Evolutionary conservation across 768 basidiomycete genomes (phyloP).

Genomic region (Lactarius hengduanensis): DNA sequence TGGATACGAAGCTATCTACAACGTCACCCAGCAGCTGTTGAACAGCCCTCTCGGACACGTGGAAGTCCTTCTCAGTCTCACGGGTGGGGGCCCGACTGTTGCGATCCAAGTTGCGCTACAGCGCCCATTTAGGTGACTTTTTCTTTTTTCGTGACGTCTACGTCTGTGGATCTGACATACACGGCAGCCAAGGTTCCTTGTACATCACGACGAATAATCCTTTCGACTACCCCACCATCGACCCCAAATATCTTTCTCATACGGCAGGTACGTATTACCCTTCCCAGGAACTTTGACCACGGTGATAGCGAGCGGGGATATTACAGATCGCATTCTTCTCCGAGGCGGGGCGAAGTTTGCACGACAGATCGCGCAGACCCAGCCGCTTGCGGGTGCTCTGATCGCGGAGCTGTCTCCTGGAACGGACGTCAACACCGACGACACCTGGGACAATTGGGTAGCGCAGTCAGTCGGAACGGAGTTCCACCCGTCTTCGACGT

Average conservation of each 20-base stretch:
- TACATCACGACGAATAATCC: slow-evolving; percentile 58
- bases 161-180: background rate
- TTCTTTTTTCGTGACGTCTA: background rate
- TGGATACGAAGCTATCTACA: slow-evolving; percentile 58
- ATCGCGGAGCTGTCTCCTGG: slow-evolving; percentile 53
- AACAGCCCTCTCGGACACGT: slow-evolving; percentile 48
- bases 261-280: slow-evolving; percentile 41
- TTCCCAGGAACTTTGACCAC: background rate
- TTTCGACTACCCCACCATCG: slow-evolving; percentile 60
- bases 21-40: slow-evolving; percentile 42
- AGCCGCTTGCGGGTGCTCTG: slow-evolving; percentile 49
- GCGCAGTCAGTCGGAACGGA: slow-evolving; percentile 46
- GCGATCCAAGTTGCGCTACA: slow-evolving; percentile 66
- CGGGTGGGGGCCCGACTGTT: slow-evolving; percentile 43
- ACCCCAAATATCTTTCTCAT: slow-evolving; percentile 64
- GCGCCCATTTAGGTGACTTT: slow-evolving; percentile 53
- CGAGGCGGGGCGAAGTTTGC: slow-evolving; percentile 63
- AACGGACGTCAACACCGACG: slow-evolving; percentile 49
- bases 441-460: slow-evolving; percentile 55
- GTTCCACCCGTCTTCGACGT: slow-evolving; percentile 59
- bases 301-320: background rate
- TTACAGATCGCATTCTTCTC: slow-evolving; percentile 44
- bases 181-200: slow-evolving; percentile 52
- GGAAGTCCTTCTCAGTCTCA: slow-evolving; percentile 53
- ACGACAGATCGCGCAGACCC: slow-evolving; percentile 50